Conservation (phyloP, 129 eudicot genomes). For the Lonicera japonica region DNA sequence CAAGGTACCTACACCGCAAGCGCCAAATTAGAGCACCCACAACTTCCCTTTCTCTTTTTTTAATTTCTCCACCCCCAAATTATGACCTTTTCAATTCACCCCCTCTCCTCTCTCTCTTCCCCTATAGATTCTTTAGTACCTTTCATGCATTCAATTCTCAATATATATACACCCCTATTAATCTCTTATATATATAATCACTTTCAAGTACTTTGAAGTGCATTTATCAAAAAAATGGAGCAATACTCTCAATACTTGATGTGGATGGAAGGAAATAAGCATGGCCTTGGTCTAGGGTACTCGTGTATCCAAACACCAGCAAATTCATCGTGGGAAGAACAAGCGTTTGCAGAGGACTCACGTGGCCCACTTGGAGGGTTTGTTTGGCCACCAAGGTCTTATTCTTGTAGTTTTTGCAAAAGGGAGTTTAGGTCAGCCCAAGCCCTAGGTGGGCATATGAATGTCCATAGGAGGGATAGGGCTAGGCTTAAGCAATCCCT, state of each 20-base stretch:
- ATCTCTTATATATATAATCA: background rate
- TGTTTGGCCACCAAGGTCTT: slow-evolving; percentile 72
- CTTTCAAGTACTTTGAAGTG: background rate
- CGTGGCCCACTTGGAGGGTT: slow-evolving; percentile 46
- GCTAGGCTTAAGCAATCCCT: slow-evolving; percentile 57
- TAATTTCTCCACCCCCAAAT: slow-evolving; percentile 15
- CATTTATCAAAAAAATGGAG: slow-evolving; percentile 24
- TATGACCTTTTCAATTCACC: slow-evolving; percentile 8
- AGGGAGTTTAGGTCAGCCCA: slow-evolving; percentile 73
- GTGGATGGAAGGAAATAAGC: slow-evolving; percentile 35
- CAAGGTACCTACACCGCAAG: slow-evolving; percentile 12
- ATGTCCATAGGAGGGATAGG: slow-evolving; percentile 70
- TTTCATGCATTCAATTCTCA: slow-evolving; percentile 45
- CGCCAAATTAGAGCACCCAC: slow-evolving; percentile 21
- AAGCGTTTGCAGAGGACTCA: slow-evolving; percentile 46
- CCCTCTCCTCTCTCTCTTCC: slow-evolving; percentile 8
- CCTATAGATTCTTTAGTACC: slow-evolving; percentile 37
- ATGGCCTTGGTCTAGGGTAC: slow-evolving; percentile 1
- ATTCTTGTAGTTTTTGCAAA: slow-evolving; percentile 61
- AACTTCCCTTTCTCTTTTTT: background rate
- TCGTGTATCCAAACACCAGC: slow-evolving; percentile 4
- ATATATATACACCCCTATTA: background rate
- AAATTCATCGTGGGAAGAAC: slow-evolving; percentile 38
- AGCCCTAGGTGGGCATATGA: slow-evolving; percentile 86
- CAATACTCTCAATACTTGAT: slow-evolving; percentile 51